A percentile compares a stretch with the other conserved stretches of the same genome.
Conservation (phyloP, 2,329 filamentous ascomycete species). For the Aureobasidium sp. region DNA sequence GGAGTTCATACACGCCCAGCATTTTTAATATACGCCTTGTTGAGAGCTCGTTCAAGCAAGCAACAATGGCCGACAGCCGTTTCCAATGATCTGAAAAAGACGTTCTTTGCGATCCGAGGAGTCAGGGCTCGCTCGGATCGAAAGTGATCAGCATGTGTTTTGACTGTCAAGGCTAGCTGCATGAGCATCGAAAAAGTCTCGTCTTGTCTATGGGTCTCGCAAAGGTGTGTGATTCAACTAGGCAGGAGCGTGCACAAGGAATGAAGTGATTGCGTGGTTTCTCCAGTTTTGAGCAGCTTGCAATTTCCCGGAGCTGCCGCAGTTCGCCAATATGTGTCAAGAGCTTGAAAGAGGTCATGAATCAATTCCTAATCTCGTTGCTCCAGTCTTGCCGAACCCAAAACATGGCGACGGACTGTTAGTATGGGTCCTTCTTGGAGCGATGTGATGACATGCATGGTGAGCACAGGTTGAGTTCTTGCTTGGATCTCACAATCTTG, state of each 20-base stretch:
- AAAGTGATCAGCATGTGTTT: neutral
- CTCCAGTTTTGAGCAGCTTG: constrained; percentile 5
- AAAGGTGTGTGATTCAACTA: neutral
- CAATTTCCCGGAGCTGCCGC: constrained; percentile 6
- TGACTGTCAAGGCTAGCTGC: constrained; percentile 5
- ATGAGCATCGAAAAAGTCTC: constrained; percentile 1
- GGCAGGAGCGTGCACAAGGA: neutral
- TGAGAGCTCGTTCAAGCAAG: constrained; percentile 3
- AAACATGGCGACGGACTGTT: neutral
- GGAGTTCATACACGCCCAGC: neutral
- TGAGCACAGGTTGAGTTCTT: neutral
- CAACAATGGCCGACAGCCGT: constrained; percentile 1
- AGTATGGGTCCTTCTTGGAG: neutral
- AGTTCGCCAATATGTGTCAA: neutral
- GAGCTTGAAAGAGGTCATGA: neutral
- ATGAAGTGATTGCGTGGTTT: constrained; percentile 5
- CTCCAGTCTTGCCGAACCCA: neutral
- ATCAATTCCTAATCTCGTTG: neutral
- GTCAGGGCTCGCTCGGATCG: constrained; percentile 3
- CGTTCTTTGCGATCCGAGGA: constrained; percentile 5
- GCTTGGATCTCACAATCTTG: neutral
- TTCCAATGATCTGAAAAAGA: neutral
- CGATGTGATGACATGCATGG: constrained; percentile 3
- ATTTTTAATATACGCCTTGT: constrained; percentile 2
- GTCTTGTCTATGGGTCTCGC: neutral